Conservation (phyloP, 768 basidiomycete species). For the Suillus brevipes region DNA sequence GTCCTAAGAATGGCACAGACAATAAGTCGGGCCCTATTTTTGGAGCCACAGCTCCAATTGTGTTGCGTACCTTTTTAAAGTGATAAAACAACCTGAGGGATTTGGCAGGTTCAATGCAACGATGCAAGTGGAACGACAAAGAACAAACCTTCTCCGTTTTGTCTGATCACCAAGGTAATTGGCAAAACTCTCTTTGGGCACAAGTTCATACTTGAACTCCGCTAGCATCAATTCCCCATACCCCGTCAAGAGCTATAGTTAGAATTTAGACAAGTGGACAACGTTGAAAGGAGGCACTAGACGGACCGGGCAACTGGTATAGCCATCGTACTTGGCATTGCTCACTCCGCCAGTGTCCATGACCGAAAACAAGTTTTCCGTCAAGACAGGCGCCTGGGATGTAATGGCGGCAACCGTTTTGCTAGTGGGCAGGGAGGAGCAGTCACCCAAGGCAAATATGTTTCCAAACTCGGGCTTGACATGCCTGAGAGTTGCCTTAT, state of each 20-base stretch:
- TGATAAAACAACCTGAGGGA: conserved; percentile 72
- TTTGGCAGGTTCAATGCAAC: conserved; percentile 10
- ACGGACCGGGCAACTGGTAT: conserved; percentile 83
- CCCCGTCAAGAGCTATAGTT: conserved; percentile 66
- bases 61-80: conserved; percentile 66
- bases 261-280: conserved; percentile 9
- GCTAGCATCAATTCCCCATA: conserved; percentile 84
- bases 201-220: conserved; percentile 91
- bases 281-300: conserved; percentile 1
- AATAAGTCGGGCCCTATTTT: neutral
- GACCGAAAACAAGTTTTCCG: conserved; percentile 81
- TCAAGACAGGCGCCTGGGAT: conserved; percentile 85
- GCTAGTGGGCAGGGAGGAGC: conserved; percentile 87
- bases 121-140: neutral
- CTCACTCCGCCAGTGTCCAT: conserved; percentile 72
- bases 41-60: conserved; percentile 1
- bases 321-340: conserved; percentile 79
- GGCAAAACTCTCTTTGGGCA: conserved; percentile 85
- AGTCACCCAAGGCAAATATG: conserved; percentile 91
- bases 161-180: conserved; percentile 68
- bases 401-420: conserved; percentile 97
- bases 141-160: conserved; percentile 66
- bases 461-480: conserved; percentile 78
- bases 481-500: conserved; percentile 79
- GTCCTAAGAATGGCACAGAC: conserved; percentile 23